A percentile compares a stretch with the other conserved stretches of the same genome.
Evolutionary conservation across 768 basidiomycete species (phyloP).

Genomic region (Hygrocybe punicea): DNA sequence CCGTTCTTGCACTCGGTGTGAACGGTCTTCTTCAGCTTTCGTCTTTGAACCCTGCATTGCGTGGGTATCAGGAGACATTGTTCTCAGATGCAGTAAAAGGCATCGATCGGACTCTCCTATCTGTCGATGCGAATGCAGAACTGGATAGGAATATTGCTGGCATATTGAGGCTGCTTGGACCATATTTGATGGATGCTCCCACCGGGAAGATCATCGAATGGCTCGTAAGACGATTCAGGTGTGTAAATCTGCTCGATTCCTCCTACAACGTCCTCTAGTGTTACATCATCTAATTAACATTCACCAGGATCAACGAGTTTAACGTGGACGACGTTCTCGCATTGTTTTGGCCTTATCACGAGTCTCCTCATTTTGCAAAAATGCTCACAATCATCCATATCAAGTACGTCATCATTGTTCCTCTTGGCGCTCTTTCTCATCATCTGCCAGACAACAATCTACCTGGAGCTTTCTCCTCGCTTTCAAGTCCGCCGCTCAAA

Average conservation of each 20-base stretch:
- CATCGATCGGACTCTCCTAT: constrained; percentile 75
- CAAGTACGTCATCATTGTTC: constrained; percentile 44
- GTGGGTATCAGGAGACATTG: constrained; percentile 60
- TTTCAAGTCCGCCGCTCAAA: constrained; percentile 73
- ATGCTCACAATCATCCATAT: constrained; percentile 85
- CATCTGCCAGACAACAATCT: constrained; percentile 49
- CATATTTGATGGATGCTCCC: constrained; percentile 76
- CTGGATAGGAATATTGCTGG: constrained; percentile 59
- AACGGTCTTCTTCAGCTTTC: constrained; percentile 76
- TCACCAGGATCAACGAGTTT: constrained; percentile 82
- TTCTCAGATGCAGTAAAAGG: constrained; percentile 78
- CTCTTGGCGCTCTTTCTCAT: background rate
- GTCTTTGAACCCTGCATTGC: constrained; percentile 55
- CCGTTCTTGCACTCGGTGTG: constrained; percentile 74
- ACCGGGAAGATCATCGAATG: constrained; percentile 87
- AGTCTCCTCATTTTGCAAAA: constrained; percentile 90
- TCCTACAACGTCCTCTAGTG: background rate
- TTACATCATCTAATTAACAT: constrained; percentile 1
- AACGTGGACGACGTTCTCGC: constrained; percentile 75
- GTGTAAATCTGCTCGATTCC: constrained; percentile 17
- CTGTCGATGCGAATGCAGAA: constrained; percentile 55
- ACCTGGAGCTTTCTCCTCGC: constrained; percentile 67
- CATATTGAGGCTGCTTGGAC: constrained; percentile 70
- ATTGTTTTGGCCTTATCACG: constrained; percentile 91
- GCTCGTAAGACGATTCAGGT: constrained; percentile 93